phyloP scores from a whole-genome alignment of 2,329 filamentous ascomycete genomes.

The Pyrenophora graminea region DNA sequence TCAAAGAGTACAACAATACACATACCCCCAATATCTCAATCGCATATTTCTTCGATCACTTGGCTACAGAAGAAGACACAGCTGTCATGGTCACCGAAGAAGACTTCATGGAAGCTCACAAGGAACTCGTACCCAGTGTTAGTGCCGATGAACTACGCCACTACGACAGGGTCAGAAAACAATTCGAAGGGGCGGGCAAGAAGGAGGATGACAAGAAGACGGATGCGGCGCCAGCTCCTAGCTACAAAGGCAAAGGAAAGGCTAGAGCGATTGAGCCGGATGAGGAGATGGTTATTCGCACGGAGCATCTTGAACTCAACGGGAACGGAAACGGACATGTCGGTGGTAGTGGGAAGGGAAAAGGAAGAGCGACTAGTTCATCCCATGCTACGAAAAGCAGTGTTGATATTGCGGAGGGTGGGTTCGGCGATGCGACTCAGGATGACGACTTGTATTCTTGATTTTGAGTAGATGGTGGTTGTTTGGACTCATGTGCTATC shows the following conservation, averaged over 20 bases:
- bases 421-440: conserved; percentile 47
- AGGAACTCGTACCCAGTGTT: conserved; percentile 89
- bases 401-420: conserved; percentile 42
- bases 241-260: conserved; percentile 37
- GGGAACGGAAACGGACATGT: conserved; percentile 10
- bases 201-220: conserved; percentile 51
- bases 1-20: conserved; percentile 67
- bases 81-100: conserved; percentile 85
- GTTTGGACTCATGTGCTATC: no score
- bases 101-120: conserved; percentile 81
- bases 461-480: not conserved
- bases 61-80: conserved; percentile 79
- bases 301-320: conserved; percentile 45
- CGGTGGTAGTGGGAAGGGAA: conserved; percentile 32
- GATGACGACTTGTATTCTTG: conserved; percentile 51
- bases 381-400: conserved; percentile 41
- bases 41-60: conserved; percentile 94
- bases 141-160: conserved; percentile 89
- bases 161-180: conserved; percentile 80
- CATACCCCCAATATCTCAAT: conserved; percentile 66
- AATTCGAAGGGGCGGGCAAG: conserved; percentile 72
- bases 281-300: conserved; percentile 49
- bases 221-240: conserved; percentile 1
- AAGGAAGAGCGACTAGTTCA: conserved; percentile 41
- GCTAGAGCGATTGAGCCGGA: conserved; percentile 34